phyloP scores from a whole-genome alignment of 345 rosid species.

The Raphanus raphanistrum region DNA sequence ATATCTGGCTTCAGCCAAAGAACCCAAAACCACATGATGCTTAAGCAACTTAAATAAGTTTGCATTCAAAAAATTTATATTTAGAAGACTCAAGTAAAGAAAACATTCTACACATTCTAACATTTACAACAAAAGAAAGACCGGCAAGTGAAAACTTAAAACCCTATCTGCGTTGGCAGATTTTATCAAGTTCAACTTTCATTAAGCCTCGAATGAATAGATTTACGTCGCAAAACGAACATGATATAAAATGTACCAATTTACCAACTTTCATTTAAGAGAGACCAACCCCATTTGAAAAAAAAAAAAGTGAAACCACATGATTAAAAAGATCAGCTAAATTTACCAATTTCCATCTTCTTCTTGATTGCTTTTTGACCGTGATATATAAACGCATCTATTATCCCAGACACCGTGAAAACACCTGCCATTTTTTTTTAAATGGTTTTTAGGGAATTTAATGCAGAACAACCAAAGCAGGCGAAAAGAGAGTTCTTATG shows the following conservation, averaged over 20 bases:
- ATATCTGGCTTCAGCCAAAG: no score
- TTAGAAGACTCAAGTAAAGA: not conserved
- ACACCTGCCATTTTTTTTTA: slow-evolving; percentile 56
- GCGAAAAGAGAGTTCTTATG: not conserved
- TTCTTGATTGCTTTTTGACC: slow-evolving; percentile 95
- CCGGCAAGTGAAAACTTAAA: not conserved
- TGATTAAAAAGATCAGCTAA: slow-evolving; percentile 48
- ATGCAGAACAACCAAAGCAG: not conserved
- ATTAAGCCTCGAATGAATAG: not conserved
- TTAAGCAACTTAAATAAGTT: not conserved
- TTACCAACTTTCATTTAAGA: no score
- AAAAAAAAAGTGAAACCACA: not conserved
- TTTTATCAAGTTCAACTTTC: not conserved
- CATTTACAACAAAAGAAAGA: not conserved
- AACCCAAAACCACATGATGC: no score
- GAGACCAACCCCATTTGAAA: not conserved
- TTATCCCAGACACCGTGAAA: slow-evolving; percentile 86
- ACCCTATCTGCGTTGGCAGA: not conserved
- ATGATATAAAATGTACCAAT: no score
- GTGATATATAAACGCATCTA: slow-evolving; percentile 85
- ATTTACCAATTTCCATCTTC: slow-evolving; percentile 94
- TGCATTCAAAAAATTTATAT: not conserved
- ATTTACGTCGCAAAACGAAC: not conserved
- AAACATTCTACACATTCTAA: not conserved
- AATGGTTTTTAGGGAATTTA: not conserved